phyloP scores from a whole-genome alignment of 164 flowering plant genomes.

The Buxus sempervirens region DNA sequence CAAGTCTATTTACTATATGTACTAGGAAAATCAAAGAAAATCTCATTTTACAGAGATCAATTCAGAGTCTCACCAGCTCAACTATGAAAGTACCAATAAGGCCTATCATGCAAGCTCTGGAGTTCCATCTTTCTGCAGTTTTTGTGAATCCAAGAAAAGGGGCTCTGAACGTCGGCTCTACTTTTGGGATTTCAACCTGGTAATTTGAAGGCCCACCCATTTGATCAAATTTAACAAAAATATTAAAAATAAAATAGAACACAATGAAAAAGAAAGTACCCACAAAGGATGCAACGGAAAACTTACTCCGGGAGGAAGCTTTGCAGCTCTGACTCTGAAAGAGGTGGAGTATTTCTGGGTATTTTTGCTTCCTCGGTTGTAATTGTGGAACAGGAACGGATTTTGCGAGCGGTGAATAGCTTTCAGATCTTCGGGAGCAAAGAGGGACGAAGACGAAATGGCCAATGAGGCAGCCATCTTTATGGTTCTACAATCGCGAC shows the following conservation, averaged over 20 bases:
- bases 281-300: background rate
- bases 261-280: background rate
- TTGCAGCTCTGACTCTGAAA: conserved; percentile 58
- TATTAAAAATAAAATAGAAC: too few species aligned
- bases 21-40: background rate
- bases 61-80: conserved; percentile 51
- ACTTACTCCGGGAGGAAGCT: conserved; percentile 69
- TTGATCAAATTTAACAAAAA: background rate
- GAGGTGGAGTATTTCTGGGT: conserved; percentile 15
- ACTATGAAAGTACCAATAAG: conserved; percentile 83
- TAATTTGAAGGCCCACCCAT: conserved; percentile 7
- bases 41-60: background rate
- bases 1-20: too few species aligned
- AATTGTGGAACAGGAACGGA: conserved; percentile 9
- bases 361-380: background rate
- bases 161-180: conserved; percentile 60
- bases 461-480: conserved; percentile 40
- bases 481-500: conserved; percentile 5
- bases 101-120: conserved; percentile 95
- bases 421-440: conserved; percentile 14
- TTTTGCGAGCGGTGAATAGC: conserved; percentile 2
- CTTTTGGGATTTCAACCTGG: conserved; percentile 77
- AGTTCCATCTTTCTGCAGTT: conserved; percentile 90
- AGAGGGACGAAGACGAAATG: conserved; percentile 29
- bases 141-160: conserved; percentile 83